These are phyloP conservation scores for Petrea volubilis DNA, from an alignment of 257 asterid genomes.

Conservation along the genomic window DNA sequence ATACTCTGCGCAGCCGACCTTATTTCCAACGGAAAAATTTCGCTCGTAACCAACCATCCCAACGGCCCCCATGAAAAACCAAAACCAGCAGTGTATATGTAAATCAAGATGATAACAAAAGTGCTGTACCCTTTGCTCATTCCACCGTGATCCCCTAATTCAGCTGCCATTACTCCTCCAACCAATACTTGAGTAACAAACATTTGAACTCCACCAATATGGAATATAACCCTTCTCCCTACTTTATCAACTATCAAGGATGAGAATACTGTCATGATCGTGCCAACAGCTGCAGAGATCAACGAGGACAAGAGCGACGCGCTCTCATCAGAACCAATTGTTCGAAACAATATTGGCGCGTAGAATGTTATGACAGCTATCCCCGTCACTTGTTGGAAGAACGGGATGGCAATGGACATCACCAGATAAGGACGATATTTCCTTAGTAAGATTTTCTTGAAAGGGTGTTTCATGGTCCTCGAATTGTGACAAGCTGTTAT, in stretches of 20 bases:
- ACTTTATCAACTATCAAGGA: not conserved
- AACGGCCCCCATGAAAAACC: conserved; percentile 28
- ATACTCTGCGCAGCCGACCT: conserved; percentile 26
- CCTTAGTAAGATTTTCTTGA: conserved; percentile 1
- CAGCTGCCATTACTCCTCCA: conserved; percentile 20
- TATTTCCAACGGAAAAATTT: conserved; percentile 25
- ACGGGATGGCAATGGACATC: conserved; percentile 18
- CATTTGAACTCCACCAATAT: conserved; percentile 20
- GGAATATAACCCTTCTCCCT: conserved; percentile 16
- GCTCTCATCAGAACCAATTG: conserved; percentile 7
- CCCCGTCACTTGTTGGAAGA: conserved; percentile 16
- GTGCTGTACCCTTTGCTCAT: conserved; percentile 1
- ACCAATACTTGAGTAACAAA: conserved; percentile 8
- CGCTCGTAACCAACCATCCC: conserved; percentile 27
- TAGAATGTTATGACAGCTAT: conserved; percentile 9
- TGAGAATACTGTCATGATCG: not conserved
- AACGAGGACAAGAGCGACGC: conserved; percentile 16
- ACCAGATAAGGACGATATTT: conserved; percentile 11
- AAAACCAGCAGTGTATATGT: conserved; percentile 11
- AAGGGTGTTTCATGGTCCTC: conserved; percentile 12
- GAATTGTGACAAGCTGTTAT: conserved; percentile 3
- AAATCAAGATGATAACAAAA: conserved; percentile 13
- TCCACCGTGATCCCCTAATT: conserved; percentile 21
- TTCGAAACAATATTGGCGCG: not conserved
- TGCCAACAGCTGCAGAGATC: not conserved